phyloP scores from a whole-genome alignment of 1,284 basidiomycete species.

The Apiotrichum siamense region DNA sequence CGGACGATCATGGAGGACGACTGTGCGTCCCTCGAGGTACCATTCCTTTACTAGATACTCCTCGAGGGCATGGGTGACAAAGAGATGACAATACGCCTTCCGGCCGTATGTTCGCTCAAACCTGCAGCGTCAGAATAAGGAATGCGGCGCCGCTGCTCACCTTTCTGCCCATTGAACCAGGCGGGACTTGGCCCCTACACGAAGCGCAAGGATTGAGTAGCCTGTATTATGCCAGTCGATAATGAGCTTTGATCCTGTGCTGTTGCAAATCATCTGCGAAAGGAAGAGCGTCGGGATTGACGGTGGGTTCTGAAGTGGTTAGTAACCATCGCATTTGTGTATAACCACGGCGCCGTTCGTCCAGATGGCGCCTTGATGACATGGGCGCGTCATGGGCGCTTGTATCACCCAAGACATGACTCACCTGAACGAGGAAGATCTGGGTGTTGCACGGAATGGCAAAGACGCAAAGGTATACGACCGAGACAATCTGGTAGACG shows the following conservation, averaged over 20 bases:
- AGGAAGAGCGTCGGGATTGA: constrained; percentile 88
- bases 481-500: constrained; percentile 58
- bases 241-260: constrained; percentile 74
- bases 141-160: constrained; percentile 48
- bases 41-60: constrained; percentile 66
- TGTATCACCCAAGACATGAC: constrained; percentile 35
- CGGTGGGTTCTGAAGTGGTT: constrained; percentile 74
- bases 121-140: constrained; percentile 50
- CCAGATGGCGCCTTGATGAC: too few relatives aligned
- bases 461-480: constrained; percentile 57
- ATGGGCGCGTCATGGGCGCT: too few relatives aligned
- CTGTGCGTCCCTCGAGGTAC: constrained; percentile 68
- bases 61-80: constrained; percentile 86
- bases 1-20: constrained; percentile 80
- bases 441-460: constrained; percentile 65
- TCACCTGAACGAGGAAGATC: constrained; percentile 81
- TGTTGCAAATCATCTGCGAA: constrained; percentile 64
- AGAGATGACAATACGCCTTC: constrained; percentile 79
- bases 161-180: constrained; percentile 69
- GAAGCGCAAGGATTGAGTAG: constrained; percentile 83
- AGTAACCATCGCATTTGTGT: not conserved
- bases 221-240: constrained; percentile 99
- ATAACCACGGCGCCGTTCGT: not conserved
- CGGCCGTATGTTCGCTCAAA: constrained; percentile 74
- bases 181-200: constrained; percentile 60